These are phyloP conservation scores for Eutypella sp. DNA, from an alignment of 2,329 filamentous ascomycete genomes.

Conservation along the genomic window DNA sequence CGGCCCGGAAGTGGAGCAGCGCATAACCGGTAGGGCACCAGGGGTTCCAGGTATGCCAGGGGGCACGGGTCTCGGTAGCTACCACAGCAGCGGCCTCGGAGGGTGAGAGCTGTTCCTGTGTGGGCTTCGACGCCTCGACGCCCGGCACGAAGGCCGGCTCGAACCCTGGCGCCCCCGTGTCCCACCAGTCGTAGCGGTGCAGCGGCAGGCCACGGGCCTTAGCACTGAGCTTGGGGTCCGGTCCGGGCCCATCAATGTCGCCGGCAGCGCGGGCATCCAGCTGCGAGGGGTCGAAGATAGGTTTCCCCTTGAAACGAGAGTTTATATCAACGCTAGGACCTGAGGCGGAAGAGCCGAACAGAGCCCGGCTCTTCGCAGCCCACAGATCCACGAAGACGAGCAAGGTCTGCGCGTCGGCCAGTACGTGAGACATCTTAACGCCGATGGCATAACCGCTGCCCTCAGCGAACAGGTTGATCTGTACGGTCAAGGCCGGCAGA, in stretches of 20 bases:
- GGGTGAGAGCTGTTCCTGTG: constrained; percentile 12
- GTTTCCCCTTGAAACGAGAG: not conserved
- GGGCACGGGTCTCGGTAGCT: constrained; percentile 29
- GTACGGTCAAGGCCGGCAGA: constrained; percentile 29
- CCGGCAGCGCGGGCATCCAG: constrained; percentile 32
- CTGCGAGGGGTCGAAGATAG: constrained; percentile 33
- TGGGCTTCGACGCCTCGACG: constrained; percentile 22
- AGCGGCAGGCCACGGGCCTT: constrained; percentile 35
- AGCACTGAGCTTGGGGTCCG: constrained; percentile 21
- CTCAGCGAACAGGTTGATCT: constrained; percentile 31
- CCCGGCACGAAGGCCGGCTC: constrained; percentile 20
- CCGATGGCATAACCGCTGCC: constrained; percentile 37
- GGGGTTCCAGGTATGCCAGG: constrained; percentile 39
- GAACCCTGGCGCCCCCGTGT: constrained; percentile 24
- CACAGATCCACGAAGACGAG: constrained; percentile 38
- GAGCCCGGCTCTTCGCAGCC: constrained; percentile 26
- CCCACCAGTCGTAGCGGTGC: constrained; percentile 46
- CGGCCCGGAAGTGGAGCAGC: constrained; percentile 33
- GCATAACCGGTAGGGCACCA: constrained; percentile 25
- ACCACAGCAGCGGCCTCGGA: constrained; percentile 16
- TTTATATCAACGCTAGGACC: constrained; percentile 15
- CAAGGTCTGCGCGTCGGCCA: constrained; percentile 40
- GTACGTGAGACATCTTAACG: constrained; percentile 36
- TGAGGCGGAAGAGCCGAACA: not conserved
- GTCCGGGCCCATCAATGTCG: constrained; percentile 13